These are phyloP conservation scores for Diaporthe australafricana DNA, from an alignment of 2,329 filamentous ascomycete genomes.

Conservation along the genomic window DNA sequence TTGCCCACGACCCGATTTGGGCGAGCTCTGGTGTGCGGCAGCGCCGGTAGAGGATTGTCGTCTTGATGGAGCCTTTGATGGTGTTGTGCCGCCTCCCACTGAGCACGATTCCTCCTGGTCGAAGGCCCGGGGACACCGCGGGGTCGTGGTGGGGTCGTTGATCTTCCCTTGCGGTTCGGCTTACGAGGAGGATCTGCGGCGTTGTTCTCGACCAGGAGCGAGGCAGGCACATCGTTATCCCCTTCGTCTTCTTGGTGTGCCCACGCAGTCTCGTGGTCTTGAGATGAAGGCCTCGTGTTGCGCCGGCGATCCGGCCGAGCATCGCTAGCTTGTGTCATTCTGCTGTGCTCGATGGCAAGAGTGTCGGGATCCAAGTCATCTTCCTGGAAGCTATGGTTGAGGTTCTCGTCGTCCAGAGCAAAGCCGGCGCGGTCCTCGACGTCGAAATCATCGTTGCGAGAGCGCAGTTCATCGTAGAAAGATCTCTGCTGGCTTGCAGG, in stretches of 20 bases:
- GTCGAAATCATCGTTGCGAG: conserved; percentile 53
- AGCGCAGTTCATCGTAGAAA: conserved; percentile 63
- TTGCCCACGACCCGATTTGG: conserved; percentile 45
- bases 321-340: conserved; percentile 46
- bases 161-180: conserved; percentile 40
- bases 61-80: conserved; percentile 64
- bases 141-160: conserved; percentile 41
- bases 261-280: conserved; percentile 40
- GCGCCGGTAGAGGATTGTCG: conserved; percentile 42
- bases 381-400: conserved; percentile 62
- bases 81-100: conserved; percentile 66
- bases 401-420: conserved; percentile 65
- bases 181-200: conserved; percentile 42
- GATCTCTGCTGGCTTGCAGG: conserved; percentile 51
- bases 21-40: conserved; percentile 42
- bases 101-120: conserved; percentile 57
- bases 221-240: conserved; percentile 73
- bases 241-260: conserved; percentile 59
- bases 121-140: conserved; percentile 53
- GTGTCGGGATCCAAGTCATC: conserved; percentile 59
- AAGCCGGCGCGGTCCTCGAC: conserved; percentile 55
- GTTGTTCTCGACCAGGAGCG: conserved; percentile 69
- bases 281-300: conserved; percentile 7
- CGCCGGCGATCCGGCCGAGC: conserved; percentile 37
- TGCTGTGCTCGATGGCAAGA: conserved; percentile 59